Evolutionary conservation across 2,329 filamentous ascomycete species (phyloP), one percentile per base, ranked within the genome.

Genomic region (Talaromyces sp.): DNA sequence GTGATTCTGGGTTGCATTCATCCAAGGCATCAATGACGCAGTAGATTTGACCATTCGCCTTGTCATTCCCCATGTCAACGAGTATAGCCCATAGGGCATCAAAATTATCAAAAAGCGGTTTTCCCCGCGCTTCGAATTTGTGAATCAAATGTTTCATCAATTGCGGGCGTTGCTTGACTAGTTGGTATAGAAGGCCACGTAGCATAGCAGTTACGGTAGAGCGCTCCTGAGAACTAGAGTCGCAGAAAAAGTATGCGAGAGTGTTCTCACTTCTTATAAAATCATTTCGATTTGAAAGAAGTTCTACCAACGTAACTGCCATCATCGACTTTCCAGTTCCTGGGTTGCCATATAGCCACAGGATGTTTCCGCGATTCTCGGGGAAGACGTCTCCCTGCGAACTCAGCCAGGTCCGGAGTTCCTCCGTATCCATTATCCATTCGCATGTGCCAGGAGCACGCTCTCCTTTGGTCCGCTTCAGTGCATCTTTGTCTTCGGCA

Each of bases 1-100:
- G 63, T 29, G 65, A 65, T 10, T 56, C 14, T 14, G 8, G 11
- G 8, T 64, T 58, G 24, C 65, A 68, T 61, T 68, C 66, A 52
- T 68, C 66, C n/a, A 68, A 54, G 14, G 65, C 65, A 55, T 68
- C 66, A 14, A 62, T 59, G 21, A 67, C 61, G 43, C 62, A 66
- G 54, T 64, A 68, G 21, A 63, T 51, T 26, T 61, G 48, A 35
- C 53, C 9, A 50, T 41, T 32, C 9, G 17, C 21, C 4, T 58
- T 24, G 6, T 61, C 58, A 17, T 27, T 14, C 10, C 60, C 56
- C 1, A 64, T 63, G 7, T 58, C 60, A n/a, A 65, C 38, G 7
- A 59, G 3, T 1, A 59, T 31, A 21, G 17, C 17, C 58, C 58
- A 59, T 7, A 59, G 8, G 2, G 27, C 53, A 17, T 59, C 58